Conservation (phyloP, 1,139 yeast species). For the Hyphopichia wangnamkhiaoensis region DNA sequence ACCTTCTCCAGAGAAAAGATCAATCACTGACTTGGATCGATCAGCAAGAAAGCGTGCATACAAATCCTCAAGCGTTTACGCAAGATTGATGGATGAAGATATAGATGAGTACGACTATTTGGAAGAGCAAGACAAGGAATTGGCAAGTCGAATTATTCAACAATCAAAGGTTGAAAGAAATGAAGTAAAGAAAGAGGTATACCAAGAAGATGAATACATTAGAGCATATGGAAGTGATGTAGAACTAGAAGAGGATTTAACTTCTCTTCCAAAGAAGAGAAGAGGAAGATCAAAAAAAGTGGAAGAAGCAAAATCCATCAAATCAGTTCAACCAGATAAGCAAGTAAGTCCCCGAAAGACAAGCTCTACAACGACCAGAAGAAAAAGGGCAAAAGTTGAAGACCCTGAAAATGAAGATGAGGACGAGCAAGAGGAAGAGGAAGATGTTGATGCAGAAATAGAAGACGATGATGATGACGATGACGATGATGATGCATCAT, state of each 20-base stretch:
- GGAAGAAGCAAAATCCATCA: conserved; percentile 1
- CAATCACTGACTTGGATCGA: conserved; percentile 40
- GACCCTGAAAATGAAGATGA: conserved; percentile 2
- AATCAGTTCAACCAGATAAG: too few species aligned
- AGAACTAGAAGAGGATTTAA: conserved; percentile 31
- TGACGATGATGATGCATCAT: conserved; percentile 7
- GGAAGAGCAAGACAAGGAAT: conserved; percentile 36
- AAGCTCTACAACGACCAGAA: conserved; percentile 4
- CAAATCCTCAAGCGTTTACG: conserved; percentile 25
- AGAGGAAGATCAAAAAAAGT: conserved; percentile 3
- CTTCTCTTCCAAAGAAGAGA: conserved; percentile 4
- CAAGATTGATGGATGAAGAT: conserved; percentile 30
- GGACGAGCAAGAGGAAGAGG: conserved; percentile 4
- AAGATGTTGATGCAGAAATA: conserved; percentile 8
- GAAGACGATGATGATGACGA: conserved; percentile 10
- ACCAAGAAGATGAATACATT: conserved; percentile 8
- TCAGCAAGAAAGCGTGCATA: conserved; percentile 56
- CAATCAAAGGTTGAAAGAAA: conserved; percentile 19
- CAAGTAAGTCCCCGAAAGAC: background rate
- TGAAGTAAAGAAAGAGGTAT: conserved; percentile 10
- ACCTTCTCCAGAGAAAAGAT: conserved; percentile 45
- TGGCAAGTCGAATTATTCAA: conserved; percentile 47
- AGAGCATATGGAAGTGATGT: conserved; percentile 31
- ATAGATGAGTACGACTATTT: conserved; percentile 27
- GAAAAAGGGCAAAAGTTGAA: conserved; percentile 3